A percentile compares a stretch with the other conserved stretches of the same genome.
Conservation (phyloP, 345 rosid genomes). For the Diplotaxis tenuifolia region DNA sequence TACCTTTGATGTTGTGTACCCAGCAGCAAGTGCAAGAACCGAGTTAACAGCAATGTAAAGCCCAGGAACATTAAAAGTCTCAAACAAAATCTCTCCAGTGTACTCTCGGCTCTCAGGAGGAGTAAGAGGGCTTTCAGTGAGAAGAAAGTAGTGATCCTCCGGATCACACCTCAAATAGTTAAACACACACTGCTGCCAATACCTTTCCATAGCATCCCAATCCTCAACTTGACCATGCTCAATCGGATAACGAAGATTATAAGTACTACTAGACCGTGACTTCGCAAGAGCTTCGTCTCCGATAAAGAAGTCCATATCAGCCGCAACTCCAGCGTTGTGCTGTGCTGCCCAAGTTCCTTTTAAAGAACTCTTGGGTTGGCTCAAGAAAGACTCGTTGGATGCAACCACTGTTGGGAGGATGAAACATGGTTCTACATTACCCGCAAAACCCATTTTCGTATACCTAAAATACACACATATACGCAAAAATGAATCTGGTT, state of each 20-base stretch:
- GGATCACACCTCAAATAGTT: conserved; percentile 94
- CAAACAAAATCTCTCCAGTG: conserved; percentile 94
- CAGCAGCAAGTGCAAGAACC: conserved; percentile 97
- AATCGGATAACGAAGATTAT: conserved; percentile 81
- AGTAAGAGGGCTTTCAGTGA: conserved; percentile 97
- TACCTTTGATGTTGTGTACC: conserved; percentile 95
- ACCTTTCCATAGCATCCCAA: conserved; percentile 99
- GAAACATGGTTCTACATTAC: conserved; percentile 97
- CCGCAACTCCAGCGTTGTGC: conserved; percentile 93
- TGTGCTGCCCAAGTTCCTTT: conserved; percentile 79
- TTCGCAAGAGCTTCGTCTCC: conserved; percentile 81
- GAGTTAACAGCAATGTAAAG: conserved; percentile 97
- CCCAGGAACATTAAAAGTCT: conserved; percentile 93
- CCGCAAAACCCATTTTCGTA: conserved; percentile 95
- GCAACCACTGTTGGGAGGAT: conserved; percentile 89
- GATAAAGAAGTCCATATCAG: conserved; percentile 89
- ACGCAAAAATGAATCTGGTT: not conserved
- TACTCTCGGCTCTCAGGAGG: conserved; percentile 95
- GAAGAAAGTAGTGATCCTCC: conserved; percentile 93
- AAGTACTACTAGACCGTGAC: conserved; percentile 75
- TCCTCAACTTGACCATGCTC: conserved; percentile 87
- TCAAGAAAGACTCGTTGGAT: conserved; percentile 76
- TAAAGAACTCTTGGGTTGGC: conserved; percentile 62
- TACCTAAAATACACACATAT: conserved; percentile 50
- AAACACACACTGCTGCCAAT: conserved; percentile 96